These are phyloP conservation scores for Cladophialophora carrionii DNA, from an alignment of 2,329 filamentous ascomycete species.

Conservation along the genomic window DNA sequence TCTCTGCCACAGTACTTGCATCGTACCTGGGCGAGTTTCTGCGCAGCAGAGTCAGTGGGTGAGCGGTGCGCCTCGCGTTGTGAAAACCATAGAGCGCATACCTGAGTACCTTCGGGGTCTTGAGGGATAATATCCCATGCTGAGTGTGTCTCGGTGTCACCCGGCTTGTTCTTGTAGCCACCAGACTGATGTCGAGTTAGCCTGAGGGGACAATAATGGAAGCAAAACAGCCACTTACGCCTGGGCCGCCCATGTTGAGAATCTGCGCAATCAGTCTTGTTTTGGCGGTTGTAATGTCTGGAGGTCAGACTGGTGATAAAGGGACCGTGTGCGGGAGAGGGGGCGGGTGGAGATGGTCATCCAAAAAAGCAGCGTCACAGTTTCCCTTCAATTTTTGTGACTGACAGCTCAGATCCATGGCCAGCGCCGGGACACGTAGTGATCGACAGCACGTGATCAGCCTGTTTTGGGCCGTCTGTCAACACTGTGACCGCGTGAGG, in stretches of 20 bases:
- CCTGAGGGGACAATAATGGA: not conserved
- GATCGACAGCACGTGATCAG: not conserved
- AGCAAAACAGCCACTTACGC: conserved; percentile 17
- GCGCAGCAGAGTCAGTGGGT: conserved; percentile 11
- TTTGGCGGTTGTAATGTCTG: conserved; percentile 25
- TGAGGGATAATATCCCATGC: conserved; percentile 40
- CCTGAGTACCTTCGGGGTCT: conserved; percentile 37
- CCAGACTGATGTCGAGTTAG: conserved; percentile 29
- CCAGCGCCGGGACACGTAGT: conserved; percentile 2
- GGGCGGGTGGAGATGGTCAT: conserved; percentile 13
- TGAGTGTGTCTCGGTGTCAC: conserved; percentile 39
- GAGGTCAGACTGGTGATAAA: conserved; percentile 30
- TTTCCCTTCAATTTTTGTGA: conserved; percentile 12
- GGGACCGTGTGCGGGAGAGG: conserved; percentile 15
- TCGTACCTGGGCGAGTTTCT: conserved; percentile 40
- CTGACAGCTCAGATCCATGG: conserved; percentile 10
- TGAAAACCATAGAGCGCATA: conserved; percentile 11
- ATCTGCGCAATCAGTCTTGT: conserved; percentile 10
- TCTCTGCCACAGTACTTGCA: conserved; percentile 40
- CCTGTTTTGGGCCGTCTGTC: not conserved
- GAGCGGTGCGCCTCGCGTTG: not conserved
- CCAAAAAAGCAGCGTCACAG: conserved; percentile 8
- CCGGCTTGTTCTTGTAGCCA: conserved; percentile 40
- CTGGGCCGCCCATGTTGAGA: conserved; percentile 38
- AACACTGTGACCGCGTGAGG: conserved; percentile 1